Evolutionary conservation across 2,329 filamentous ascomycete genomes (phyloP), one percentile per base, ranked within the genome.

Genomic region (Pseudopyricularia javanii): DNA sequence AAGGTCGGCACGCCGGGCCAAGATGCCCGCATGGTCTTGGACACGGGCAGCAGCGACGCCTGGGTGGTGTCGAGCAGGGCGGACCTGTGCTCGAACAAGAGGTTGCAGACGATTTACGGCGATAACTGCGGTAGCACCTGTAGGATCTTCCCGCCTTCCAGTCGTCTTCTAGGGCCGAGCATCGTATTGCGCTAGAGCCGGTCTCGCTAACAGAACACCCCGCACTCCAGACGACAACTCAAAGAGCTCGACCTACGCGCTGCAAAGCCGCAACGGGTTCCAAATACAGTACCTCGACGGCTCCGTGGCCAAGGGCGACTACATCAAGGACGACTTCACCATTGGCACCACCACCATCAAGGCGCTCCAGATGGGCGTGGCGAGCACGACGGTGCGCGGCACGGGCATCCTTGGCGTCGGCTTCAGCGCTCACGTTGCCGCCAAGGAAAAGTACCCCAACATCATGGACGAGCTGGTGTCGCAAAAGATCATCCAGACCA

Each of bases 381-480:
- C 76, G 6, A 64, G 62, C 35, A 58, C 67, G 34, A 74, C 74
- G 1, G 70, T 70, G 4, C 73, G 76, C 45, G 69, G 72, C 35
- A 74, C 73, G 2, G 80, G 80, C 28, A 73, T 83, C 52, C 70
- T 83, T 64, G 80, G 80, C 20, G 67, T 84, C 50, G 79, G 79
- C 52, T 81, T 79, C 60, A 69, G 71, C 56, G 63, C 69, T 28
- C 78, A 73, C 57, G 74, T 76, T 54, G 70, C 73, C 22, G 63
- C 78, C 12, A 33, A 45, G 1, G 60, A 55, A 5, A 62, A 65
- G 0, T 79, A 80, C 60, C 69, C 71, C 14, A 79, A 86, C 62
- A 70, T 91, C 32, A 73, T 88, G 17, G 75, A 82, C 63, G 73
- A 80, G 58, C 74, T 93, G 63, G 74, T 80, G 22, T 64, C 76